Evolutionary conservation across 345 rosid genomes (phyloP).

Genomic region (Acer campestre): DNA sequence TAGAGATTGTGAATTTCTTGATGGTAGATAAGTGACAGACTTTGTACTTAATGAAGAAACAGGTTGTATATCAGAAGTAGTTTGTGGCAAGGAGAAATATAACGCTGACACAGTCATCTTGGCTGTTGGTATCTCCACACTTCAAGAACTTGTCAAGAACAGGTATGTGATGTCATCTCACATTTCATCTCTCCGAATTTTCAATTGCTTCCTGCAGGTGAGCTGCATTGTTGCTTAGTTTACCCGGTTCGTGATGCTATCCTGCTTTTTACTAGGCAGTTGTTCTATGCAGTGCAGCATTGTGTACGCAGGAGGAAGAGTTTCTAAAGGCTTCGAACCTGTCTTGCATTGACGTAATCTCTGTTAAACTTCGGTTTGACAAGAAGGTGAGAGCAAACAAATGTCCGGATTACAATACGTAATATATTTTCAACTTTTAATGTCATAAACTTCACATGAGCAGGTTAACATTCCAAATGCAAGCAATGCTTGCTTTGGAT

Average conservation of each 20-base stretch:
- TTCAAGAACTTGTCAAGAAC: conserved; percentile 52
- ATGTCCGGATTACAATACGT: too few species aligned
- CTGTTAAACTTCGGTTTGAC: conserved; percentile 49
- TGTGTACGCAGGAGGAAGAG: conserved; percentile 54
- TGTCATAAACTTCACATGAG: background rate
- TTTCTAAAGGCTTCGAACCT: conserved; percentile 61
- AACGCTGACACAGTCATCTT: conserved; percentile 54
- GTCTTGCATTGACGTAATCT: conserved; percentile 43
- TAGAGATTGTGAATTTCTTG: conserved; percentile 47
- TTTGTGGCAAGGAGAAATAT: conserved; percentile 42
- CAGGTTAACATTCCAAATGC: conserved; percentile 57
- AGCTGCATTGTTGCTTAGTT: background rate
- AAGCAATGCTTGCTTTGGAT: conserved; percentile 48
- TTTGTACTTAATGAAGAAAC: conserved; percentile 42
- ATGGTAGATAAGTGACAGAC: conserved; percentile 38
- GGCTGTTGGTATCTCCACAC: conserved; percentile 51
- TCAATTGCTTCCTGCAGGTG: background rate
- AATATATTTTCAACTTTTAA: too few species aligned
- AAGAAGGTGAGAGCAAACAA: conserved; percentile 38
- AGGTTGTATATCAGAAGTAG: conserved; percentile 47
- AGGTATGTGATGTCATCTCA: conserved; percentile 33
- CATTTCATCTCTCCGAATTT: background rate
- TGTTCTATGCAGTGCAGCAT: conserved; percentile 53
- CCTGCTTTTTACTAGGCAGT: conserved; percentile 29
- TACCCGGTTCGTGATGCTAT: conserved; percentile 6